phyloP scores from a whole-genome alignment of 352 stramenopile genomes.

The Pelagophyceae sp. region DNA sequence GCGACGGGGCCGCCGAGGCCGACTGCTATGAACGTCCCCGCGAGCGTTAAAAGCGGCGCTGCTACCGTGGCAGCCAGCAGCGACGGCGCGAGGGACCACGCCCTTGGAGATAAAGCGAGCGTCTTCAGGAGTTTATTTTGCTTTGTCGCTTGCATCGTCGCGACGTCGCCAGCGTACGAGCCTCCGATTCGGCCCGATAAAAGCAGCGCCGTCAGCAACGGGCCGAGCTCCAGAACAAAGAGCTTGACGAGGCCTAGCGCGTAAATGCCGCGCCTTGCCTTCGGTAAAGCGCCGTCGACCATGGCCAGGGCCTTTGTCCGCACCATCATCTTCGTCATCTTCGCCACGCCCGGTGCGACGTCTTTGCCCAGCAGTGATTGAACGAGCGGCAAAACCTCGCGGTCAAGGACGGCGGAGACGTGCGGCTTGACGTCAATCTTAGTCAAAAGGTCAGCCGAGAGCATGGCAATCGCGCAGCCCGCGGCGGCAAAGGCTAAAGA shows the following conservation, averaged over 20 bases:
- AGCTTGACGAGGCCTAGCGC: slow-evolving; percentile 52
- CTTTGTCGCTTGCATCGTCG: slow-evolving; percentile 48
- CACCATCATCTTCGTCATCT: slow-evolving; percentile 46
- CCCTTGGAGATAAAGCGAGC: slow-evolving; percentile 41
- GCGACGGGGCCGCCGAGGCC: slow-evolving; percentile 40
- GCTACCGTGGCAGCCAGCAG: slow-evolving; percentile 43
- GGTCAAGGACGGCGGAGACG: slow-evolving; percentile 44
- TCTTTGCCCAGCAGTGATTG: slow-evolving; percentile 45
- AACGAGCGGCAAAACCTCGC: slow-evolving; percentile 47
- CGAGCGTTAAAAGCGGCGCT: slow-evolving; percentile 44
- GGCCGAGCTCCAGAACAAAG: slow-evolving; percentile 54
- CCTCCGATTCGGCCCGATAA: slow-evolving; percentile 50
- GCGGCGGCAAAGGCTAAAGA: slow-evolving; percentile 45
- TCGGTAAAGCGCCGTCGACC: slow-evolving; percentile 42
- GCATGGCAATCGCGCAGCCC: slow-evolving; percentile 50
- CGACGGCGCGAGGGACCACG: slow-evolving; percentile 46
- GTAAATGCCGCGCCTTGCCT: slow-evolving; percentile 48
- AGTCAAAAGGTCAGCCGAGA: slow-evolving; percentile 44
- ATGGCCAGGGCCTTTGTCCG: slow-evolving; percentile 45
- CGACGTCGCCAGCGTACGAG: slow-evolving; percentile 48
- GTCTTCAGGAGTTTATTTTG: slow-evolving; percentile 49
- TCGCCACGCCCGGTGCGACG: slow-evolving; percentile 24
- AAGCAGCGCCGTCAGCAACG: slow-evolving; percentile 47
- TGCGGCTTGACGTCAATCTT: slow-evolving; percentile 44
- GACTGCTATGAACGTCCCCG: slow-evolving; percentile 42